Percentiles rank a stretch among this genome's conserved stretches.
Evolutionary conservation across 805 yeast species (phyloP).

Genomic region (Cyberlindnera petersonii): DNA sequence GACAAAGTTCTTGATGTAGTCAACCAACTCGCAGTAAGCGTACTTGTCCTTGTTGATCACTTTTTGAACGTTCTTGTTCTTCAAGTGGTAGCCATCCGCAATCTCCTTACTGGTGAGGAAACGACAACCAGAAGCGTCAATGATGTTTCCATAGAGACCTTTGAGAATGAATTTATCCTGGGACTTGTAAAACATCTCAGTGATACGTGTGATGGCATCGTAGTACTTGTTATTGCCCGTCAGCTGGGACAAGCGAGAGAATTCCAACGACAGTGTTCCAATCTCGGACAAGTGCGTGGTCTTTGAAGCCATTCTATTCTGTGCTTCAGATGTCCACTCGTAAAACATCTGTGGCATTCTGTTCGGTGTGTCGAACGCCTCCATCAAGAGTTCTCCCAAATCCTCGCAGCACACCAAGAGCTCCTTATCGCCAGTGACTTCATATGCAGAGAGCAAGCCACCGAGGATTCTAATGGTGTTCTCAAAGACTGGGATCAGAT

Average conservation of each 20-base stretch:
- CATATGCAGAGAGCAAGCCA: slow-evolving; percentile 50
- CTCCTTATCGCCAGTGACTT: slow-evolving; percentile 36
- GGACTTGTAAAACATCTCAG: slow-evolving; percentile 35
- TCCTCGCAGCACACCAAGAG: slow-evolving; percentile 40
- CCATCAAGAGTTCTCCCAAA: slow-evolving; percentile 45
- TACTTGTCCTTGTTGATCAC: slow-evolving; percentile 30
- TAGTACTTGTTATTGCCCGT: slow-evolving; percentile 46
- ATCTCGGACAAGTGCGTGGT: slow-evolving; percentile 41
- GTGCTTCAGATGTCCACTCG: slow-evolving; percentile 36
- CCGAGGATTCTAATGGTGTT: slow-evolving; percentile 50
- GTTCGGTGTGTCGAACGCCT: slow-evolving; percentile 58
- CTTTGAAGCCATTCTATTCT: slow-evolving; percentile 36
- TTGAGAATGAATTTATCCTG: slow-evolving; percentile 33
- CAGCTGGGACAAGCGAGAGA: slow-evolving; percentile 47
- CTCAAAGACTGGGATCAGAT: slow-evolving; percentile 46
- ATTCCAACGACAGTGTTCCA: slow-evolving; percentile 49
- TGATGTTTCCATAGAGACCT: slow-evolving; percentile 39
- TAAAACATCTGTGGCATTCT: slow-evolving; percentile 47
- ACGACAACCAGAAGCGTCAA: slow-evolving; percentile 52
- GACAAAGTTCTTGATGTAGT: slow-evolving; percentile 18
- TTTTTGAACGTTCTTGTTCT: slow-evolving; percentile 34
- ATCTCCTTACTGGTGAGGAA: slow-evolving; percentile 29
- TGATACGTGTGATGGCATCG: slow-evolving; percentile 45
- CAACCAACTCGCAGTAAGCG: slow-evolving; percentile 33
- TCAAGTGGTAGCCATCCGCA: slow-evolving; percentile 31